Base-by-base conservation (phyloP, 495 filamentous ascomycete genomes). In the Aspergillus olivimuriae region DNA sequence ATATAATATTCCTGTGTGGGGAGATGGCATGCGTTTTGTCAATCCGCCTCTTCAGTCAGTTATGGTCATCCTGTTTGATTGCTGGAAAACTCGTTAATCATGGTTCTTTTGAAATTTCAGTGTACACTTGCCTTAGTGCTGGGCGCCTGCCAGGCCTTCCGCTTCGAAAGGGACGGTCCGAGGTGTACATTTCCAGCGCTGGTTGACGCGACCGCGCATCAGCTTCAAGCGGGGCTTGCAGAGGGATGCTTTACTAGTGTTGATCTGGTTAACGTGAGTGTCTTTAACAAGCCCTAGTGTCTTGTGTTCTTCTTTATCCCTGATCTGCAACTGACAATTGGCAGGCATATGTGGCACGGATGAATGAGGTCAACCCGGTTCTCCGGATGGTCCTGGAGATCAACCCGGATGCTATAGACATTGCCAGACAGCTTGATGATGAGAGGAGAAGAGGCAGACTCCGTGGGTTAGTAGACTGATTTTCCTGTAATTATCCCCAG, bases 401-500 rank as follows among this genome's bases (percentile, higher is more conserved):
- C 34, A 80, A 82, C 50, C 76, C 75, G 6, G 76, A 82, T 54
- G 69, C 76, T 3, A 34, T 72, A 15, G 41, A 53, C 22, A 78
- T 80, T 23, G 78, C 79, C 2, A 52, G 46, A 14, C 53, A 56
- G n/a, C 57, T 78, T 4, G 79, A 82, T 53, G 46, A 46, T 4
- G 72, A 80, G 51, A 67, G 79, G 26, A 56, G 58, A 12, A 58
- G 57, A 56, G 75, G 76, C 2, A 57, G 52, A 15, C 39, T 61
- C 10, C 50, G 66, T 20, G 71, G 74, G 67, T 68, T 50, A 10
- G 60, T 51, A 22, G 4, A 9, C 34, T 46, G 11, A 34, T 37
- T 4, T 39, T 36, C 11, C 20, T 38, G 10, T 4, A 16, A 20
- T 3, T 22, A 14, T 31, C 14, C 21, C 6, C 24, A 11, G 24